These are phyloP conservation scores for Stephanocyclus meneghinianus DNA, from an alignment of 352 stramenopile species.

Conservation along the genomic window DNA sequence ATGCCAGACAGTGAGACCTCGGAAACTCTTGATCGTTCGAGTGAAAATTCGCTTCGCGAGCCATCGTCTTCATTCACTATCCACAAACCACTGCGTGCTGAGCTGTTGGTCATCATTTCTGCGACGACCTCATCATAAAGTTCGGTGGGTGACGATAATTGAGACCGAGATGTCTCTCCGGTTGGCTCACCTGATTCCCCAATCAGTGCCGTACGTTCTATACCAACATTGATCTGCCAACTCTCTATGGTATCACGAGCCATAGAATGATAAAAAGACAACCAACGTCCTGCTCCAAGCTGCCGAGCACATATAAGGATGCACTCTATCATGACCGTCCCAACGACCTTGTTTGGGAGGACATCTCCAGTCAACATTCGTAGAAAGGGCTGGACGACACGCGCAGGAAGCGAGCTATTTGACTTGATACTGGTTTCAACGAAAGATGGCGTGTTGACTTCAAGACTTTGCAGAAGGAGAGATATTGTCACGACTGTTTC, in stretches of 20 bases:
- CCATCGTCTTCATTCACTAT: slow-evolving; percentile 38
- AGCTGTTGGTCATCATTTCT: slow-evolving; percentile 42
- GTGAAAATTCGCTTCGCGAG: slow-evolving; percentile 48
- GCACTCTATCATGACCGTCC: slow-evolving; percentile 69
- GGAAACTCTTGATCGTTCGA: slow-evolving; percentile 47
- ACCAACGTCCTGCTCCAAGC: slow-evolving; percentile 71
- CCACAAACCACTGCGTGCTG: slow-evolving; percentile 33
- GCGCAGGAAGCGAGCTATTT: slow-evolving; percentile 82
- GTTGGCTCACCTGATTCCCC: slow-evolving; percentile 22
- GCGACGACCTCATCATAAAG: slow-evolving; percentile 66
- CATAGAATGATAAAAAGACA: slow-evolving; percentile 76
- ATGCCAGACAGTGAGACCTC: slow-evolving; percentile 51
- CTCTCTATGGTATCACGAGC: slow-evolving; percentile 55
- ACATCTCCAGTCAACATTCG: slow-evolving; percentile 68
- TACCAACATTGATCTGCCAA: slow-evolving; percentile 65
- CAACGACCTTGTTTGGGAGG: slow-evolving; percentile 59
- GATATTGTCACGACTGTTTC: slow-evolving; percentile 77
- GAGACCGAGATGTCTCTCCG: slow-evolving; percentile 15
- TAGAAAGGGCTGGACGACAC: slow-evolving; percentile 81
- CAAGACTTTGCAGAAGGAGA: slow-evolving; percentile 79
- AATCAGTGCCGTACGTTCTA: slow-evolving; percentile 10
- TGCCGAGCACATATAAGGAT: slow-evolving; percentile 77
- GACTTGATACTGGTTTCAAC: slow-evolving; percentile 75
- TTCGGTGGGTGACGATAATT: slow-evolving; percentile 41
- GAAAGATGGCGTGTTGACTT: slow-evolving; percentile 45